phyloP scores from a whole-genome alignment of 2,329 filamentous ascomycete species.

The Onygena corvina region DNA sequence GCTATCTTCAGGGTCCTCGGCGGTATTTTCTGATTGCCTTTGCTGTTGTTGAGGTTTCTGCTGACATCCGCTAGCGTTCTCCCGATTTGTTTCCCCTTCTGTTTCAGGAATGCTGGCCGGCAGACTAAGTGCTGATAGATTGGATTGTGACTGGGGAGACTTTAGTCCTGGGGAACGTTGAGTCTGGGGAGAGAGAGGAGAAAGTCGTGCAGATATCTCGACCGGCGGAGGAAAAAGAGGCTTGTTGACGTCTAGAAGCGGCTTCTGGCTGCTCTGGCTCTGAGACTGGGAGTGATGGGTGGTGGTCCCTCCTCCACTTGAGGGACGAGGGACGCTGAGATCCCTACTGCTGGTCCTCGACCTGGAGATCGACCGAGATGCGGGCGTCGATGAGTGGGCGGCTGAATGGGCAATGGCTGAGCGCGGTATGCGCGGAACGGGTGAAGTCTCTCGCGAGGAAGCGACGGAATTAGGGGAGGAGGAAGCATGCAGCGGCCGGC shows the following conservation, averaged over 20 bases:
- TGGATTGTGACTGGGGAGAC: no score
- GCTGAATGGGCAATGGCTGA: slow-evolving; percentile 5
- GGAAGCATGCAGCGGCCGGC: slow-evolving; percentile 20
- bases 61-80: slow-evolving; percentile 24
- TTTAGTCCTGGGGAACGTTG: no score
- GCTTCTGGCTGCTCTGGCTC: slow-evolving; percentile 43
- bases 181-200: not conserved
- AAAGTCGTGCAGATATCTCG: not conserved
- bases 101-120: not conserved
- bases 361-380: slow-evolving; percentile 33
- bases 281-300: not conserved
- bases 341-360: slow-evolving; percentile 59
- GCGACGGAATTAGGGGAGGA: slow-evolving; percentile 33
- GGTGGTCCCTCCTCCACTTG: slow-evolving; percentile 26
- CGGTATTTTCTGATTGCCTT: slow-evolving; percentile 6
- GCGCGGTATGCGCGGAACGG: slow-evolving; percentile 26
- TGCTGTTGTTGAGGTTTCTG: not conserved
- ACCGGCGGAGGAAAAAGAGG: slow-evolving; percentile 50
- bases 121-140: not conserved
- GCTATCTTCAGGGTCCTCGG: slow-evolving; percentile 16
- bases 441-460: slow-evolving; percentile 41
- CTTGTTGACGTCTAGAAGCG: slow-evolving; percentile 55
- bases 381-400: slow-evolving; percentile 22
- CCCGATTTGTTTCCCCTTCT: not conserved
- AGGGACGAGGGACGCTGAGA: slow-evolving; percentile 47